Evolutionary conservation across 2,329 filamentous ascomycete genomes (phyloP).

Genomic region (Zasmidium cellare): DNA sequence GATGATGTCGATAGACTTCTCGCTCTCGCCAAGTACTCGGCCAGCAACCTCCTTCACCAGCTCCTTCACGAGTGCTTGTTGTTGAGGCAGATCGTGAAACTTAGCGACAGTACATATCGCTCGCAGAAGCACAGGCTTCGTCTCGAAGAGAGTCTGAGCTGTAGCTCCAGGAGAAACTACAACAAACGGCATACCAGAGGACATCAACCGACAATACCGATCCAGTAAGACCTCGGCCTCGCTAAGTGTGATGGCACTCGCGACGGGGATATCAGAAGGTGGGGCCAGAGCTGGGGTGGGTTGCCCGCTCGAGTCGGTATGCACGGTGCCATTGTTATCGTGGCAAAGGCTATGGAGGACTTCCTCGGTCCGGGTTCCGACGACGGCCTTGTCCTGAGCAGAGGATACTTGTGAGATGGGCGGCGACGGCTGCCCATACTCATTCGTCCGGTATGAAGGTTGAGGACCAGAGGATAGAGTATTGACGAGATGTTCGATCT

Average conservation of each 20-base stretch:
- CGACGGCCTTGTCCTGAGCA: not conserved
- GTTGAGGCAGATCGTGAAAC: slow-evolving; percentile 30
- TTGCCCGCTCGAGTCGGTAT: not conserved
- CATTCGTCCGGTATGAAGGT: slow-evolving; percentile 6
- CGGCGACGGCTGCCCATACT: slow-evolving; percentile 25
- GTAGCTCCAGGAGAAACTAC: slow-evolving; percentile 21
- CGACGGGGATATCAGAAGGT: not conserved
- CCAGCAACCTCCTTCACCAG: slow-evolving; percentile 32
- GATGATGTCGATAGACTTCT: slow-evolving; percentile 32
- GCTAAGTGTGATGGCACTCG: slow-evolving; percentile 7
- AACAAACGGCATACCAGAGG: slow-evolving; percentile 29
- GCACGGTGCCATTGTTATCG: not conserved
- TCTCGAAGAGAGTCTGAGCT: slow-evolving; percentile 22
- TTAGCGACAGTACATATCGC: slow-evolving; percentile 31
- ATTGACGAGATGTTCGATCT: slow-evolving; percentile 35
- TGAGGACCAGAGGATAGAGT: slow-evolving; percentile 25
- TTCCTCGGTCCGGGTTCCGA: slow-evolving; percentile 1
- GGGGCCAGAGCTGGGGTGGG: not conserved
- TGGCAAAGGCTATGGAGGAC: slow-evolving; percentile 8
- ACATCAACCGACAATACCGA: slow-evolving; percentile 30
- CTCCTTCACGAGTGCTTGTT: slow-evolving; percentile 28
- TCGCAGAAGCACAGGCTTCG: slow-evolving; percentile 31
- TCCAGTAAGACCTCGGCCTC: slow-evolving; percentile 31
- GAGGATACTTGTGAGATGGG: slow-evolving; percentile 15
- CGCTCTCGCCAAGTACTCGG: slow-evolving; percentile 30